A percentile compares a stretch with the other conserved stretches of the same genome.
Evolutionary conservation across 805 yeast species (phyloP).

Genomic region (Hanseniaspora lindneri): DNA sequence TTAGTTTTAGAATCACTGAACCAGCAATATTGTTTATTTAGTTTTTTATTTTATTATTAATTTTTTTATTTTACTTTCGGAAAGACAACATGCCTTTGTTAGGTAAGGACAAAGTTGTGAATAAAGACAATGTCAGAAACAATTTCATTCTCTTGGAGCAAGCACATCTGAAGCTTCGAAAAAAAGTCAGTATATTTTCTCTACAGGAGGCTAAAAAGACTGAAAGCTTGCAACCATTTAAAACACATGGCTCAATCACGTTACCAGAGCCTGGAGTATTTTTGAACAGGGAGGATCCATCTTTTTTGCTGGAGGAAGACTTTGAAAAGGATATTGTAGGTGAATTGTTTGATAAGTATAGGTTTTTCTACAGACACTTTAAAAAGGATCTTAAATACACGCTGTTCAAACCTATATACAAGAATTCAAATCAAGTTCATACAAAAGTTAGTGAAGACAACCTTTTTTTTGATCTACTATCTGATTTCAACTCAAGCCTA

Average conservation of each 20-base stretch:
- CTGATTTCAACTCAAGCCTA: not conserved
- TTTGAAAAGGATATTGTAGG: not conserved
- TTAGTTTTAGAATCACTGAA: no score
- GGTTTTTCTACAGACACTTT: not conserved
- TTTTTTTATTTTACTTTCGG: no score
- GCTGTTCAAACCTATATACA: slow-evolving; percentile 7
- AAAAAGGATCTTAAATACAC: slow-evolving; percentile 12
- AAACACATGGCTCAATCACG: not conserved
- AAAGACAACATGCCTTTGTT: not conserved
- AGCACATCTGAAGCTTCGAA: not conserved
- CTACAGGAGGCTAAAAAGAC: not conserved
- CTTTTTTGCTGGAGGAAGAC: not conserved
- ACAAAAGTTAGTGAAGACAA: not conserved
- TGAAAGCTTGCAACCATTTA: not conserved
- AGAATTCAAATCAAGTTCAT: not conserved
- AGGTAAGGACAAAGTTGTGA: slow-evolving; percentile 2
- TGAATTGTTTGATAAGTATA: slow-evolving; percentile 1
- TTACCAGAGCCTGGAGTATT: slow-evolving; percentile 11
- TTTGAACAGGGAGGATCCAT: not conserved
- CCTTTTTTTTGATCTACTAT: not conserved
- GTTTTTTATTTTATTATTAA: no score
- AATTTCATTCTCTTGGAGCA: slow-evolving; percentile 5
- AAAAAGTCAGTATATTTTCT: slow-evolving; percentile 3
- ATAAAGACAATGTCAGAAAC: not conserved
- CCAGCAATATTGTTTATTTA: no score